Evolutionary conservation across 306 rosid species (phyloP).

Genomic region (Prunus mume): DNA sequence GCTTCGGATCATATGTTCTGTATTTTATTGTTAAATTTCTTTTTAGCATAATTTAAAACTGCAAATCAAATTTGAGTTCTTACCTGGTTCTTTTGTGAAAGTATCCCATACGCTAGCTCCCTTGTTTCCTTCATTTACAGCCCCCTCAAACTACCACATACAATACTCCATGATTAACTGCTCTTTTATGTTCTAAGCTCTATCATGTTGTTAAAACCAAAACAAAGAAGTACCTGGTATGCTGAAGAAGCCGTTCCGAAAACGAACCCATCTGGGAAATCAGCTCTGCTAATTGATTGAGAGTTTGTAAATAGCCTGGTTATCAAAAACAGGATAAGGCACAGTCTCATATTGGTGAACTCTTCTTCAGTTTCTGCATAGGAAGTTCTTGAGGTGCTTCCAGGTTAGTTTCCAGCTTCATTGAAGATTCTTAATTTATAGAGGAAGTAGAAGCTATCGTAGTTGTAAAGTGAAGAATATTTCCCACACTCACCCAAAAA

Average conservation of each 20-base stretch:
- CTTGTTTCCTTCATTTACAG: conserved; percentile 82
- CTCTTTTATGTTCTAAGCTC: background rate
- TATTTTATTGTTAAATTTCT: background rate
- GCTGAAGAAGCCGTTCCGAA: conserved; percentile 99
- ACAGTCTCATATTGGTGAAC: conserved; percentile 42
- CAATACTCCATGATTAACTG: background rate
- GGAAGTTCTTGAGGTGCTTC: background rate
- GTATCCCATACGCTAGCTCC: conserved; percentile 91
- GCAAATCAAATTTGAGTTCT: background rate
- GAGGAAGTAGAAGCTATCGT: conserved; percentile 29
- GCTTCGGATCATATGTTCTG: background rate
- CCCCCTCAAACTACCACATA: conserved; percentile 74
- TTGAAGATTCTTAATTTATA: conserved; percentile 15
- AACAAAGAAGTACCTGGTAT: conserved; percentile 59
- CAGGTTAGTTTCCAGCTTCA: background rate
- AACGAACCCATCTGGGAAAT: conserved; percentile 78
- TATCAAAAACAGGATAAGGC: conserved; percentile 30
- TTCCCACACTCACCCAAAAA: background rate
- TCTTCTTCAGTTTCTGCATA: background rate
- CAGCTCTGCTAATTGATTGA: conserved; percentile 67
- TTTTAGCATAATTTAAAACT: background rate
- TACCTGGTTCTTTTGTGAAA: conserved; percentile 69
- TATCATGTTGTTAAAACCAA: background rate
- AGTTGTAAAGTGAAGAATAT: conserved; percentile 36
- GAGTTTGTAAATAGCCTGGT: conserved; percentile 24